These are phyloP conservation scores for Fusarium sublunatum DNA, from an alignment of 2,329 filamentous ascomycete species.

Conservation along the genomic window DNA sequence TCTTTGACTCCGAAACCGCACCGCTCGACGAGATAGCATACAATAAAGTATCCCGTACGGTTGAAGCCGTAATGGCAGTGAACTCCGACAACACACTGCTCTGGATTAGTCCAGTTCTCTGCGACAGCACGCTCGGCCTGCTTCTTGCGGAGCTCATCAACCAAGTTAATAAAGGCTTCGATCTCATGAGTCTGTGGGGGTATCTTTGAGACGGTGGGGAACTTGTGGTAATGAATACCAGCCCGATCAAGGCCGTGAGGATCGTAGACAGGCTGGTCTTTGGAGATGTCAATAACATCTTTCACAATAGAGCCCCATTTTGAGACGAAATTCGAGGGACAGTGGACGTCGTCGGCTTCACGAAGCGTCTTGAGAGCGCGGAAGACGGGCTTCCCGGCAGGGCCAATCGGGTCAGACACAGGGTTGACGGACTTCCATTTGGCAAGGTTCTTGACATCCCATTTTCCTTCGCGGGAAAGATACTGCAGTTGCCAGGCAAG, in stretches of 20 bases:
- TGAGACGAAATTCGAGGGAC: constrained; percentile 76
- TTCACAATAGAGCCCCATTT: constrained; percentile 75
- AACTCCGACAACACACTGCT: constrained; percentile 73
- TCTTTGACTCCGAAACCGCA: constrained; percentile 77
- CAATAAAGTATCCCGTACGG: constrained; percentile 89
- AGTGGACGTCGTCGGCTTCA: constrained; percentile 86
- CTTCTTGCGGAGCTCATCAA: constrained; percentile 69
- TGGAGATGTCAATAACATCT: constrained; percentile 89
- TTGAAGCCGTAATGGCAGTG: constrained; percentile 99
- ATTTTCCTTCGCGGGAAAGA: constrained; percentile 90
- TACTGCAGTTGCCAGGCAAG: constrained; percentile 93
- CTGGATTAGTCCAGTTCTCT: constrained; percentile 56
- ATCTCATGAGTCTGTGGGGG: constrained; percentile 73
- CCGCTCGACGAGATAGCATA: constrained; percentile 88
- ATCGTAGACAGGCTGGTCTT: constrained; percentile 91
- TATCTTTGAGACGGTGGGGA: constrained; percentile 91
- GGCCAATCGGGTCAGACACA: constrained; percentile 80
- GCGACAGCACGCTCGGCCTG: constrained; percentile 55
- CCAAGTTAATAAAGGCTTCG: constrained; percentile 63
- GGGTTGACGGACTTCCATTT: constrained; percentile 88
- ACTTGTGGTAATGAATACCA: constrained; percentile 82
- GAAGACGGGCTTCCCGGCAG: constrained; percentile 68
- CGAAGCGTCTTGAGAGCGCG: constrained; percentile 93
- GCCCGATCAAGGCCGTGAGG: constrained; percentile 74
- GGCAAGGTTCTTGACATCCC: constrained; percentile 95